These are phyloP conservation scores for Daldinia decipiens DNA, from an alignment of 495 filamentous ascomycete species.

Conservation along the genomic window DNA sequence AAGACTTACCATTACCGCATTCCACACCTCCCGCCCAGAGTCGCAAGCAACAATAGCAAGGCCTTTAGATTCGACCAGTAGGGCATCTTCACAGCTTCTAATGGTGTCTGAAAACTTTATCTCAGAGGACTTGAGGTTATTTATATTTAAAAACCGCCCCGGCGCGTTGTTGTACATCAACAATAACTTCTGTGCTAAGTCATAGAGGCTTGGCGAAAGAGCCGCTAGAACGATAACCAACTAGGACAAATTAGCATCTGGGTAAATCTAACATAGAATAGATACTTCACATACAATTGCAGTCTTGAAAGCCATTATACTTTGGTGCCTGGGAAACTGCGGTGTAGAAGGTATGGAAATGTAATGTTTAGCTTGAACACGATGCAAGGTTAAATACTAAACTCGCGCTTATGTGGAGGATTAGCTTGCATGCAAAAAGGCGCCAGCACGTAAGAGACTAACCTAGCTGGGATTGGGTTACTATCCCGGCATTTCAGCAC, in stretches of 20 bases:
- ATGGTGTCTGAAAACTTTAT: constrained; percentile 52
- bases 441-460: background rate
- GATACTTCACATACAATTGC: constrained; percentile 34
- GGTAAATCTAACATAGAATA: background rate
- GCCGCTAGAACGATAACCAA: constrained; percentile 33
- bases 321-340: background rate
- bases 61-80: constrained; percentile 51
- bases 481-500: background rate
- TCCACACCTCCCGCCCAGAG: constrained; percentile 56
- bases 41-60: constrained; percentile 57
- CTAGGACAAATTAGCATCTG: constrained; percentile 15
- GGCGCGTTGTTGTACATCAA: constrained; percentile 47
- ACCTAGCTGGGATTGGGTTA: background rate
- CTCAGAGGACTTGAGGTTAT: constrained; percentile 44
- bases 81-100: constrained; percentile 60
- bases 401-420: background rate
- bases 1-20: constrained; percentile 61
- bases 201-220: constrained; percentile 29
- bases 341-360: background rate
- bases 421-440: background rate
- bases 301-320: constrained; percentile 34
- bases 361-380: background rate
- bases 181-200: constrained; percentile 10
- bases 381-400: background rate
- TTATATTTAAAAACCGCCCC: constrained; percentile 39